phyloP scores from a whole-genome alignment of 179 eudicot species.

The Carnegiea gigantea region DNA sequence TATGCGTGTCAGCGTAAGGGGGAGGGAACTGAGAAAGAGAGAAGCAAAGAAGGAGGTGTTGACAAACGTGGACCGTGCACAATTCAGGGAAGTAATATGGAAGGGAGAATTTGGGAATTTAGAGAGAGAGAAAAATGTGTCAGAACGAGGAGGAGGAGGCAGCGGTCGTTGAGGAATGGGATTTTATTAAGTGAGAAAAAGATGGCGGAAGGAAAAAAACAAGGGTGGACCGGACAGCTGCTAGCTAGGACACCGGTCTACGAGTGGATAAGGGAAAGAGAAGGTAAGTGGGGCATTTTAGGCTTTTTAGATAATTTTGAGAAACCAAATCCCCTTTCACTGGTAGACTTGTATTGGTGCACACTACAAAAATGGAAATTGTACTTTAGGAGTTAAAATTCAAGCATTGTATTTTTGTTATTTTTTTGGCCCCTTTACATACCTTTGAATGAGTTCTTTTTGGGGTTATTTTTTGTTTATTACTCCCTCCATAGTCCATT shows the following conservation, averaged over 20 bases:
- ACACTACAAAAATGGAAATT: no score
- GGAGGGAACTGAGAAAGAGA: constrained; percentile 1
- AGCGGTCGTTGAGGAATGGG: background rate
- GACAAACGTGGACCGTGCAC: background rate
- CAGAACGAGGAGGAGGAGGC: background rate
- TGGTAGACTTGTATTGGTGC: no score
- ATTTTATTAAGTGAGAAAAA: background rate
- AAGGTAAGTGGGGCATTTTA: no score
- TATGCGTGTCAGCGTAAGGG: background rate
- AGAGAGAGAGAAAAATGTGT: background rate
- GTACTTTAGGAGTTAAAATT: no score
- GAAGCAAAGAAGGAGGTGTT: constrained; percentile 1
- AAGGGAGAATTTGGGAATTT: background rate
- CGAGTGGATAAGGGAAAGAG: background rate
- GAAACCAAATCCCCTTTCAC: no score
- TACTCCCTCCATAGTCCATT: no score
- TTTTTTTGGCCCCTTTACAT: no score
- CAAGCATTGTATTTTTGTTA: no score
- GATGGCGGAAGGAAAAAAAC: background rate
- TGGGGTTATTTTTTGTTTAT: no score
- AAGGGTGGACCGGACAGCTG: background rate
- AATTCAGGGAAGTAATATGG: background rate
- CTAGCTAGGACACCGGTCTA: no score
- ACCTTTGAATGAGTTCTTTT: no score
- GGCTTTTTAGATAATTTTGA: no score